phyloP scores from a whole-genome alignment of 306 rosid genomes.

The Inga oerstediana region DNA sequence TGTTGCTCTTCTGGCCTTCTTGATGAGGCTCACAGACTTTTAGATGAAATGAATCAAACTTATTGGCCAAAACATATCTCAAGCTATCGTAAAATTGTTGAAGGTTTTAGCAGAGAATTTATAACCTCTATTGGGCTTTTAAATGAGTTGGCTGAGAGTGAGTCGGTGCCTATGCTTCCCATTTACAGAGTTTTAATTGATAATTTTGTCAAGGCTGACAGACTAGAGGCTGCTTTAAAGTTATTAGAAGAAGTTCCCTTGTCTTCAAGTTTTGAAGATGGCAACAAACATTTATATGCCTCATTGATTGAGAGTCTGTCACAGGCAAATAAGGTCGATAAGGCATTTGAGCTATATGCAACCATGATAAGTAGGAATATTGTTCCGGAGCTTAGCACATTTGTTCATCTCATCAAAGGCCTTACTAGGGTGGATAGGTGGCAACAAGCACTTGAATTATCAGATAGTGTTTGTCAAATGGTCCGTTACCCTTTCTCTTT shows the following conservation, averaged over 20 bases:
- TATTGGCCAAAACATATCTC: constrained; percentile 81
- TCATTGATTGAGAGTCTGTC: constrained; percentile 73
- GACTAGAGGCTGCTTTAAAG: constrained; percentile 63
- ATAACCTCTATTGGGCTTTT: constrained; percentile 67
- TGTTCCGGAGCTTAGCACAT: constrained; percentile 69
- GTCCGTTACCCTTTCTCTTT: constrained; percentile 56
- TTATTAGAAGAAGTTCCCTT: constrained; percentile 75
- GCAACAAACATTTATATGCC: constrained; percentile 53
- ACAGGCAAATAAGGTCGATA: constrained; percentile 57
- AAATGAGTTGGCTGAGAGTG: constrained; percentile 60
- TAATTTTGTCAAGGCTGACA: constrained; percentile 77
- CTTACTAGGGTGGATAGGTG: constrained; percentile 63
- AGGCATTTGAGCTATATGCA: constrained; percentile 68
- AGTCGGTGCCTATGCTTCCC: constrained; percentile 59
- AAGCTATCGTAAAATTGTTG: constrained; percentile 66
- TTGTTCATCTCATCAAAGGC: constrained; percentile 75
- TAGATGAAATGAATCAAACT: constrained; percentile 85
- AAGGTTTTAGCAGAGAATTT: constrained; percentile 77
- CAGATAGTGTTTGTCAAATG: constrained; percentile 78
- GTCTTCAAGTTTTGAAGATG: constrained; percentile 48
- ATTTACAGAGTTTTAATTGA: constrained; percentile 68
- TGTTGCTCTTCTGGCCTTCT: constrained; percentile 70
- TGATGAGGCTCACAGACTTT: constrained; percentile 75
- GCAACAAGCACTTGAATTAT: constrained; percentile 80
- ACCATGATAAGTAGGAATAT: constrained; percentile 62